Conservation (phyloP, 192 early-diverging fungal genomes). For the Bifiguratus adelaidae region DNA sequence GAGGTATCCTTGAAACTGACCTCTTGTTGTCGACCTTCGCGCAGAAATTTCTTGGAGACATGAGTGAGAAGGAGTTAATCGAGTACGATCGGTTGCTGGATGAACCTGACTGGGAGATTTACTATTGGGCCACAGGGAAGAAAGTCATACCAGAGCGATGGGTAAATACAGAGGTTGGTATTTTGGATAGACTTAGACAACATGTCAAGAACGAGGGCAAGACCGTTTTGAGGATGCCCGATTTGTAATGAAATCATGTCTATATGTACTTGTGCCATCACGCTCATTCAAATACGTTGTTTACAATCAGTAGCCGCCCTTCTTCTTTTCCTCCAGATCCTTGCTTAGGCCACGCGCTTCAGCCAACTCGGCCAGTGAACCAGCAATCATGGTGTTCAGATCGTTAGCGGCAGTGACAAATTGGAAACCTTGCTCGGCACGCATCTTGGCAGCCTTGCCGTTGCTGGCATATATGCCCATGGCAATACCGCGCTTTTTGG, state of each 20-base stretch:
- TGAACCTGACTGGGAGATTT: conserved; percentile 95
- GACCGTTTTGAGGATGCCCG: conserved; percentile 77
- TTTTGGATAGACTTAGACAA: conserved; percentile 50
- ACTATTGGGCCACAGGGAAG: conserved; percentile 77
- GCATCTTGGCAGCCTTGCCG: too few species aligned
- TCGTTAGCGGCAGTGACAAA: too few species aligned
- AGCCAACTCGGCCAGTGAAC: too few species aligned
- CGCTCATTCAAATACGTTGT: too few species aligned
- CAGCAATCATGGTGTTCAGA: too few species aligned
- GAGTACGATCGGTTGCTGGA: conserved; percentile 80
- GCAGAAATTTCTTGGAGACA: conserved; percentile 36
- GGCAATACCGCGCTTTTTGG: too few species aligned
- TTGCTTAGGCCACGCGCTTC: too few species aligned
- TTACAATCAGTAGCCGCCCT: too few species aligned
- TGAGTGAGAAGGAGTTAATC: conserved; percentile 46
- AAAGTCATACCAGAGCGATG: conserved; percentile 47
- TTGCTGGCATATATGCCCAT: too few species aligned
- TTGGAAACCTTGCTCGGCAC: too few species aligned
- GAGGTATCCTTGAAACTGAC: conserved; percentile 92
- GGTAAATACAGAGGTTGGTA: conserved; percentile 36
- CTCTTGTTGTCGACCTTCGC: conserved; percentile 86
- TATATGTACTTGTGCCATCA: too few species aligned
- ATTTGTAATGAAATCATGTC: conserved; percentile 45
- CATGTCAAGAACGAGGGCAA: conserved; percentile 74
- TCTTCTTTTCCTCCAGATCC: too few species aligned